Evolutionary conservation across 768 basidiomycete genomes (phyloP), one percentile per base, ranked within the genome.

Genomic region (Lentinula boryana): DNA sequence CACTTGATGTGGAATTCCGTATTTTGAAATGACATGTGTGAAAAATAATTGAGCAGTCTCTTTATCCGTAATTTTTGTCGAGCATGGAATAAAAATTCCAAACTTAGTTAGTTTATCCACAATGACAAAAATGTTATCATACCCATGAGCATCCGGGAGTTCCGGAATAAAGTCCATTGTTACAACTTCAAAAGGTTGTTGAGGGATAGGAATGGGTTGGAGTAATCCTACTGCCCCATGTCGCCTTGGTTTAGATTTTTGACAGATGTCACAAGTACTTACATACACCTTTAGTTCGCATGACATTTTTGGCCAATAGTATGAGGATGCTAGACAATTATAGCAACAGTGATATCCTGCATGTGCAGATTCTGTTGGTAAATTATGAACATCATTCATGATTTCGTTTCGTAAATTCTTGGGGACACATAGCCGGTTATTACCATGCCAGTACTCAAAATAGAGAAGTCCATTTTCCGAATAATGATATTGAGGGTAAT

Each of bases 71-170:
- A 73, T 65, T 0, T 27, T 65, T 4, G 69, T 66, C 13, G 60
- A 57, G 41, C 65, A 60, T 2, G 78, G 76, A n/a, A 80, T 70
- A 63, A 81, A 78, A 12, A 75, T 70, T 0, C 63, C 73, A 64
- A 70, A 71, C 60, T 82, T 83, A 3, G 76, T 75, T 7, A 49
- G 48, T n/a, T 49, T 49, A 15, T 49, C 48, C n/a, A 49, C 27
- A 15, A 49, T 49, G 48, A 49, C 48, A 7, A 49, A 15, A 9
- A 49, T 31, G 48, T n/a, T 49, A 15, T 49, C 16, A 31, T 12
- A 31, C 7, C 16, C 16, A 6, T 49, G 48, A 10, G 48, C 8
- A 7, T 7, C 8, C 6, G 48, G 48, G 15, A 49, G 48, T 9
- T 49, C 48, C 9, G 48, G 9, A 49, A 49, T 49, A n/a, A 49